phyloP scores from a whole-genome alignment of 129 eudicot species.

The Tagetes erecta region DNA sequence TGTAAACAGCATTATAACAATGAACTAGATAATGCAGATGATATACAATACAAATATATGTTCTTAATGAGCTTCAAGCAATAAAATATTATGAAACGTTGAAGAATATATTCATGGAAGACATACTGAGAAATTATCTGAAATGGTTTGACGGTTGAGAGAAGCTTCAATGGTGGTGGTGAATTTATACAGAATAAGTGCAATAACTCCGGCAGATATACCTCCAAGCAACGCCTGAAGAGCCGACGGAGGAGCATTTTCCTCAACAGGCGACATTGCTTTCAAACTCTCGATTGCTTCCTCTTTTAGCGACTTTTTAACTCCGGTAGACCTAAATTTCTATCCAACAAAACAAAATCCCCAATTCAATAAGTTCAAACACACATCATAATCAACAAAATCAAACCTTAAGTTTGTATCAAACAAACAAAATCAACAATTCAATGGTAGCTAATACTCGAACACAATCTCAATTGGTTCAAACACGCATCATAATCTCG shows the following conservation, averaged over 20 bases:
- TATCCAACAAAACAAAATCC: conserved; percentile 20
- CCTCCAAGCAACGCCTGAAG: conserved; percentile 85
- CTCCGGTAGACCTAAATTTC: conserved; percentile 90
- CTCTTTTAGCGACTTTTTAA: conserved; percentile 68
- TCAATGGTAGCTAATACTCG: not conserved
- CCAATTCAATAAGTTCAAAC: not conserved
- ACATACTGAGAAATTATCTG: conserved; percentile 85
- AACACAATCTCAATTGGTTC: not conserved
- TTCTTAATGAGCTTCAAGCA: not conserved
- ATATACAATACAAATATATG: not conserved
- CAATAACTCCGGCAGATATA: conserved; percentile 80
- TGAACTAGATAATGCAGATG: not conserved
- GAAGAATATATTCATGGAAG: not conserved
- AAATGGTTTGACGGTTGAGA: conserved; percentile 78
- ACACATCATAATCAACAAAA: conserved; percentile 3
- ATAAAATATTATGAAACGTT: not conserved
- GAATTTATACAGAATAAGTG: conserved; percentile 83
- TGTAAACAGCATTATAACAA: not conserved
- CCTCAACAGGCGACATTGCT: conserved; percentile 57
- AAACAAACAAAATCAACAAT: not conserved
- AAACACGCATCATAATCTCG: not conserved
- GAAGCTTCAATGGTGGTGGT: conserved; percentile 80
- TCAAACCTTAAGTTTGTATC: too few species aligned
- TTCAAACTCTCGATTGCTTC: conserved; percentile 91
- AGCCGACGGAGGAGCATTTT: conserved; percentile 69